Conservation (phyloP, 345 rosid species). For the Geranium brycei region DNA sequence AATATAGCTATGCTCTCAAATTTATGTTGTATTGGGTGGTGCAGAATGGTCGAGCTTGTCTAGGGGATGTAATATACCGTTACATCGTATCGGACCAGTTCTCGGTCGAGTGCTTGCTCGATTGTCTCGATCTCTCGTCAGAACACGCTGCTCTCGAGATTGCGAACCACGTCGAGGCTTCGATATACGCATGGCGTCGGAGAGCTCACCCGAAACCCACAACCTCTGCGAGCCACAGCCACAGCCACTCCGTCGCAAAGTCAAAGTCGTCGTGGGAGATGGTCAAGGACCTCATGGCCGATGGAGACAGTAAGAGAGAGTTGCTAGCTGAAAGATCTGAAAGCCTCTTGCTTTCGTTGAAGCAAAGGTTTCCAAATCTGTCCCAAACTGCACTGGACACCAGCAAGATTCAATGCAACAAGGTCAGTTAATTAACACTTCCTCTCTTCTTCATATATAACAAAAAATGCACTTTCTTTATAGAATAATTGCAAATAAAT, state of each 20-base stretch:
- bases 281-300: constrained; percentile 12
- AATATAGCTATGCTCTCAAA: no score
- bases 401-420: constrained; percentile 18
- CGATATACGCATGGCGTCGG: constrained; percentile 16
- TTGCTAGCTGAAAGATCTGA: constrained; percentile 15
- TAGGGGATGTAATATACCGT: constrained; percentile 10
- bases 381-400: constrained; percentile 17
- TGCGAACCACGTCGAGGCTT: constrained; percentile 15
- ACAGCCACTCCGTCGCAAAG: constrained; percentile 1
- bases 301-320: constrained; percentile 10
- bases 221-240: no score
- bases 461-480: neutral
- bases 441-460: no score
- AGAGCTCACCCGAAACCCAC: constrained; percentile 3
- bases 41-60: constrained; percentile 12
- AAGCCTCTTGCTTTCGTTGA: constrained; percentile 13
- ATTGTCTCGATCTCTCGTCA: constrained; percentile 6
- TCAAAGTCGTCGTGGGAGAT: constrained; percentile 17
- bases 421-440: constrained; percentile 5
- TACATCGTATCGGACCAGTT: constrained; percentile 8
- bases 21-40: no score
- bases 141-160: constrained; percentile 15
- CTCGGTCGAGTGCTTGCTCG: constrained; percentile 11
- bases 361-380: constrained; percentile 16
- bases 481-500: neutral